These are phyloP conservation scores for Ceratocystis cacaofunesta DNA, from an alignment of 2,329 filamentous ascomycete species.

Conservation along the genomic window DNA sequence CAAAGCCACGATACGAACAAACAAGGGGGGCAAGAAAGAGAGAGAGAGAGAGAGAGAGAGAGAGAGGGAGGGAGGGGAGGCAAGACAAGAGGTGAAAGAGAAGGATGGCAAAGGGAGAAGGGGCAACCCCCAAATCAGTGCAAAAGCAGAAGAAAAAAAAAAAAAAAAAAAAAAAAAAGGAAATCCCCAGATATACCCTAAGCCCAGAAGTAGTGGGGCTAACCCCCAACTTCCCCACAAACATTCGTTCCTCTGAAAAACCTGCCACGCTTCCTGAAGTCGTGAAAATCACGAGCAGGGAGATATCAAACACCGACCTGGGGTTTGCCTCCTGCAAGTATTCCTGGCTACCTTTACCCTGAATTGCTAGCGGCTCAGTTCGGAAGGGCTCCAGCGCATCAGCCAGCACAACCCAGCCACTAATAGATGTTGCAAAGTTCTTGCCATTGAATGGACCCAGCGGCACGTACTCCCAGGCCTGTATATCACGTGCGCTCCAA, in stretches of 20 bases:
- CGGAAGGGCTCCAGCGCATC: conserved; percentile 31
- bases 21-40: neutral
- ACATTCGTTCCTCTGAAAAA: too few relatives aligned
- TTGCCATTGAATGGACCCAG: conserved; percentile 45
- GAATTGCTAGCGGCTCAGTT: conserved; percentile 11
- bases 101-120: too few relatives aligned
- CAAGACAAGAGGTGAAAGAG: neutral
- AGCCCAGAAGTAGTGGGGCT: too few relatives aligned
- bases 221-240: too few relatives aligned
- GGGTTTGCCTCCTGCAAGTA: conserved; percentile 16
- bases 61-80: neutral
- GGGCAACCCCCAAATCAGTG: neutral
- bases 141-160: neutral
- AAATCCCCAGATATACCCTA: too few relatives aligned
- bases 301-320: conserved; percentile 17
- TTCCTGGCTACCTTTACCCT: conserved; percentile 19
- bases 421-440: conserved; percentile 39
- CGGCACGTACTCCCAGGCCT: conserved; percentile 40
- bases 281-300: too few relatives aligned
- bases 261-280: too few relatives aligned
- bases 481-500: conserved; percentile 43
- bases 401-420: conserved; percentile 41
- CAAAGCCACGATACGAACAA: neutral
- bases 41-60: too few relatives aligned
- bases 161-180: neutral